Evolutionary conservation across 1,284 basidiomycete genomes (phyloP), one percentile per base, ranked within the genome.

Genomic region (Sporisorium exsertum): DNA sequence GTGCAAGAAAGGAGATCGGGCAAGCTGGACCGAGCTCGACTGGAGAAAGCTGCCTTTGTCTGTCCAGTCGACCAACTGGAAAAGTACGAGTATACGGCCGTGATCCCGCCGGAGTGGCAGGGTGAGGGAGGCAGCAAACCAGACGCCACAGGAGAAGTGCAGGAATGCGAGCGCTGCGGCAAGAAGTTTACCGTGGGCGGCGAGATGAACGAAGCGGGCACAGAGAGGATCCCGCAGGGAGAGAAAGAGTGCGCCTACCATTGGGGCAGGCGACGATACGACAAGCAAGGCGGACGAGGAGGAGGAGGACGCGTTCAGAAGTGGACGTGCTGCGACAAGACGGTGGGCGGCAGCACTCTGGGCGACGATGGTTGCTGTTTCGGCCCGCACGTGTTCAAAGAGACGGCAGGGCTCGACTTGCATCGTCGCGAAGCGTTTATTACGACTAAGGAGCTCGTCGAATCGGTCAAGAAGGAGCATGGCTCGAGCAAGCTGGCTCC

Each of bases 311-410:
- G 74, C 22, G 64, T 76, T 15, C 73, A 69, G 35, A 52, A 78
- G 2, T 84, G 82, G 82, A 76, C 64, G 8, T 84, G 83, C 67
- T 84, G 83, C 54, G 73, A 58, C 33, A 72, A 75, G 58, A 54
- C 64, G 24, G 79, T 80, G 1, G 82, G 81, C 13, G 49, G 60
- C 35, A 68, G 62, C 43, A 64, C 67, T 22, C 64, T 78, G 1
- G 79, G 77, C 26, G 74, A 80, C 35, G 73, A 74, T 42, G 72
- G 79, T 32, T 82, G 81, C 56, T 74, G 77, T 2, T 70, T 71
- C 12, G 81, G 81, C 7, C 82, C 82, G 5, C 83, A 84, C 63
- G 82, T 84, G 4, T 84, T 82, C 72, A 83, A 83, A 42, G 81
- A 82, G 54, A 82, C 81, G 18, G 40, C 46, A 1, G 65, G 60